Conservation (phyloP, 148 eudicot genomes). For the Fagopyrum tataricum region DNA sequence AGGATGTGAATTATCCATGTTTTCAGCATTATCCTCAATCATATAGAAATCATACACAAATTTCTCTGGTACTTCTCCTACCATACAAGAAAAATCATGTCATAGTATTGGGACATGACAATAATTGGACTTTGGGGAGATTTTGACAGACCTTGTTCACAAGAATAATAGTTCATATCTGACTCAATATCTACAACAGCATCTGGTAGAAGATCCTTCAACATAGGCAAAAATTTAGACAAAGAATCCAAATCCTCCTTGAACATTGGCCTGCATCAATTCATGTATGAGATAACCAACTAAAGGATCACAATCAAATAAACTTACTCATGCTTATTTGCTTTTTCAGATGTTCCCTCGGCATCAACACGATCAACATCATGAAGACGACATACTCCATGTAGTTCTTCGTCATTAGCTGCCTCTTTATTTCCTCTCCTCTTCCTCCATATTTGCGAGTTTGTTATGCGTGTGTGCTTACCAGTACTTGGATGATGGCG, state of each 20-base stretch:
- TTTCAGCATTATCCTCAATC: conserved; percentile 34
- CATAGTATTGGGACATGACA: not conserved
- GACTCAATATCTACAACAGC: conserved; percentile 75
- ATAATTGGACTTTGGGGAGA: not conserved
- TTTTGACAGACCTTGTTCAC: conserved; percentile 37
- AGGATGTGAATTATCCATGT: conserved; percentile 37
- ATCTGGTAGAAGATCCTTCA: no score
- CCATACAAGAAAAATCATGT: not conserved
- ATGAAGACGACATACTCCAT: conserved; percentile 66
- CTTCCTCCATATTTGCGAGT: conserved; percentile 52
- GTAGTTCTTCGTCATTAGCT: conserved; percentile 36
- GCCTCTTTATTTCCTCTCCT: conserved; percentile 42
- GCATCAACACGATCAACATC: conserved; percentile 81
- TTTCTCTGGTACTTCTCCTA: conserved; percentile 25
- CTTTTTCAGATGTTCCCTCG: conserved; percentile 31
- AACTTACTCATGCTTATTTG: conserved; percentile 47
- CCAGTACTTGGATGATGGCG: conserved; percentile 50
- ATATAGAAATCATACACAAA: conserved; percentile 77
- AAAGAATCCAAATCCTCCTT: no score
- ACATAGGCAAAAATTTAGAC: no score
- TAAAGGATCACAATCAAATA: conserved; percentile 40
- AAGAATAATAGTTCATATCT: conserved; percentile 37
- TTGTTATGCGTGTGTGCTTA: conserved; percentile 8
- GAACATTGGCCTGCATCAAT: no score
- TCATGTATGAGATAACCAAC: no score